Evolutionary conservation across 331 rosid species (phyloP), one percentile per base, ranked within the genome.

Genomic region (Pyrus hybrid): DNA sequence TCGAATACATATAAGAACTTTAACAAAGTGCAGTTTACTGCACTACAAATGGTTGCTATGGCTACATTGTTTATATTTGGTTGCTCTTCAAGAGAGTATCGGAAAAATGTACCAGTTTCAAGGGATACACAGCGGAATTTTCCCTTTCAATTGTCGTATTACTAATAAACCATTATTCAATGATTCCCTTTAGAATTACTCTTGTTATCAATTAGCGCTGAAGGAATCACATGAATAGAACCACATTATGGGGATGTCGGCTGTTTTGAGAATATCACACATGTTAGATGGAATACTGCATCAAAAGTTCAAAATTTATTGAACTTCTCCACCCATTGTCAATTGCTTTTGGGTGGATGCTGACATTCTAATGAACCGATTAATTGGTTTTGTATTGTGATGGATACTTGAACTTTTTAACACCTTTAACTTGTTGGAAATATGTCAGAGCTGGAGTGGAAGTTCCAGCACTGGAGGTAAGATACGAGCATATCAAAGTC

Each of bases 381-480:
- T 20, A 54, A 54, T 7, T 54, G 60, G 60, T 54, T 54, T 54
- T 3, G 23, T 54, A 17, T 54, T 20, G 12, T 20, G 60, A 20
- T 54, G 60, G 60, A 20, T 20, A 9, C n/a, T 20, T 54, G 23
- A 54, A 54, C 60, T 54, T 3, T 53, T 54, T 54, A 54, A 54
- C 60, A 54, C 22, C 23, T 54, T 54, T 20, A 41, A 41, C 60
- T 20, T 20, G 23, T 41, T 12, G 47, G 47, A 41, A 10, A 56
- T 23, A 35, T 76, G 20, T 41, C 72, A 92, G 97, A 83, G 97
- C 88, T 80, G 97, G 93, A 73, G 81, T 90, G 76, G 56, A 56
- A 5, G n/a, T 92, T 75, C 96, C 97, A 3, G 86, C 88, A 10
- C 84, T 92, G 35, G 97, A 92, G 79, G 94, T 83, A 14, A 74